Percentiles rank a stretch among this genome's conserved stretches.
These are phyloP conservation scores for Cenchrus fungigraminus DNA, from an alignment of 176 grass and related monocot genomes.

Conservation along the genomic window DNA sequence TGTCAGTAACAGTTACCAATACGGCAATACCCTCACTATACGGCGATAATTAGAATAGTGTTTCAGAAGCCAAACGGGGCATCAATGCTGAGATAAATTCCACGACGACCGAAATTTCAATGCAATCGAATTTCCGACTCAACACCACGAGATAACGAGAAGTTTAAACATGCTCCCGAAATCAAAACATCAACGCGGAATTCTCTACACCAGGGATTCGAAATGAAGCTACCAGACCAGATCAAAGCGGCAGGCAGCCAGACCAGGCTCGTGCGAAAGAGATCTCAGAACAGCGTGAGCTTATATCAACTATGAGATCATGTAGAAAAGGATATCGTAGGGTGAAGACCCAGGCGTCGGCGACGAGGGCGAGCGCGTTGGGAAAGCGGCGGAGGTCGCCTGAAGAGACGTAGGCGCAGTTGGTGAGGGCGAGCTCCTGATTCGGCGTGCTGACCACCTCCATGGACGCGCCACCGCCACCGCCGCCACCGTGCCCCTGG, in stretches of 20 bases:
- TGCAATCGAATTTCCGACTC: neutral
- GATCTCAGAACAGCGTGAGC: constrained; percentile 9
- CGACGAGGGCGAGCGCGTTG: constrained; percentile 62
- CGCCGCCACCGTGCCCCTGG: constrained; percentile 24
- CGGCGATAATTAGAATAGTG: neutral
- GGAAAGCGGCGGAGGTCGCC: constrained; percentile 67
- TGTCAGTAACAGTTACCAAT: neutral
- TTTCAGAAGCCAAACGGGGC: constrained; percentile 7
- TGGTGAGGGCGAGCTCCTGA: constrained; percentile 90
- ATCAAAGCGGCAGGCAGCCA: constrained; percentile 11
- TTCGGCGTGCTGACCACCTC: constrained; percentile 82
- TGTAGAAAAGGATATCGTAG: constrained; percentile 93
- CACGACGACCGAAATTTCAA: neutral
- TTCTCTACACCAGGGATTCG: neutral
- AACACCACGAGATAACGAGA: neutral
- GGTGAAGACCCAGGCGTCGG: constrained; percentile 78
- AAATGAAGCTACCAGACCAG: constrained; percentile 3
- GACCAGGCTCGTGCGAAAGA: neutral
- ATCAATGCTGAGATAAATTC: constrained; percentile 17
- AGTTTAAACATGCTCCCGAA: neutral
- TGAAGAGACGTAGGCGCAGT: constrained; percentile 74
- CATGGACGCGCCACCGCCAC: constrained; percentile 31
- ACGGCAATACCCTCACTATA: neutral
- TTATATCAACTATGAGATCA: neutral
- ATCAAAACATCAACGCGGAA: neutral